Conservation (phyloP, 345 rosid species). For the Sapria himalayana region DNA sequence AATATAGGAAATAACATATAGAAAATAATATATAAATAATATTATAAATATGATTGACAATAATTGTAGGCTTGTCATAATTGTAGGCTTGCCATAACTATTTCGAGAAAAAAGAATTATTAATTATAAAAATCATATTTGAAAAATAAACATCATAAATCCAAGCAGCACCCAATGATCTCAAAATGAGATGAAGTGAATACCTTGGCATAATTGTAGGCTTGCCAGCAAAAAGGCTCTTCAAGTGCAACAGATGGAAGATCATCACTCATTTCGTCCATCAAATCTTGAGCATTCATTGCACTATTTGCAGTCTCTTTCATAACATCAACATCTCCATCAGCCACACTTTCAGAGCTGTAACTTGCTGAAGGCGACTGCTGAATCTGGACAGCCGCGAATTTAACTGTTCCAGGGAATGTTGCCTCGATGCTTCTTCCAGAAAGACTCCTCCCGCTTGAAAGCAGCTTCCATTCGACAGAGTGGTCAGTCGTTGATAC, state of each 20-base stretch:
- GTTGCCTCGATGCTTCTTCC: slow-evolving; percentile 72
- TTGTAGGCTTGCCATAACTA: too few species aligned
- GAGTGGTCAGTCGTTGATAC: slow-evolving; percentile 66
- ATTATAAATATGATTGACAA: too few species aligned
- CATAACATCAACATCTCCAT: slow-evolving; percentile 69
- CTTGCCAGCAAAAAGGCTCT: slow-evolving; percentile 94
- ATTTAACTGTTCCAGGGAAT: slow-evolving; percentile 79
- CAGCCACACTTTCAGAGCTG: slow-evolving; percentile 16
- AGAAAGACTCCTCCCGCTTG: slow-evolving; percentile 53
- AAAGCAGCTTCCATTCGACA: slow-evolving; percentile 70
- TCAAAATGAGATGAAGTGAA: too few species aligned
- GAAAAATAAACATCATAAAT: too few species aligned
- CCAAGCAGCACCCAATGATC: too few species aligned
- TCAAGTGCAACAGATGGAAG: slow-evolving; percentile 77
- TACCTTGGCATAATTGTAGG: slow-evolving; percentile 80
- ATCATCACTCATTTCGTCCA: slow-evolving; percentile 68
- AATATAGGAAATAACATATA: too few species aligned
- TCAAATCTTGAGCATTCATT: slow-evolving; percentile 59
- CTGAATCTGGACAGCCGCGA: slow-evolving; percentile 56
- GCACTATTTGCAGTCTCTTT: slow-evolving; percentile 36
- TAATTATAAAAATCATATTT: too few species aligned
- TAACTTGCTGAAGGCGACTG: slow-evolving; percentile 17
- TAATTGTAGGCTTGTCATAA: too few species aligned
- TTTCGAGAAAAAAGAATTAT: too few species aligned
- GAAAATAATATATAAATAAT: too few species aligned